Evolutionary conservation across 2,329 filamentous ascomycete species (phyloP).

Genomic region (Hypoxylon sp.): DNA sequence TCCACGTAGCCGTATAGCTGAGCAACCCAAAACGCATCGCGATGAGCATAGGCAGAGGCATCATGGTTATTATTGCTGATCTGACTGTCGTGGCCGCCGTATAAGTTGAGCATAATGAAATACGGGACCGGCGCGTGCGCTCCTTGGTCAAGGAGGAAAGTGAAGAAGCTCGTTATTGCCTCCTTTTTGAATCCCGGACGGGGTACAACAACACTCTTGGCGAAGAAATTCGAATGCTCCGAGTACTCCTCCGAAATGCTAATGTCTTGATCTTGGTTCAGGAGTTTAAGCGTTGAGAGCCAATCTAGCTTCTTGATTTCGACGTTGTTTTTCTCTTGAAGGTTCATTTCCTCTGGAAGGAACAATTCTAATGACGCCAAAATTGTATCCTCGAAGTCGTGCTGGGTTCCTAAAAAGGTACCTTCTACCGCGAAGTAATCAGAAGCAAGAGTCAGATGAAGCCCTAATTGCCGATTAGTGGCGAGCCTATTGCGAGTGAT

Average conservation of each 20-base stretch:
- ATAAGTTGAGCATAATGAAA: slow-evolving; percentile 55
- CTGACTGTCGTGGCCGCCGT: slow-evolving; percentile 55
- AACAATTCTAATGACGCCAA: slow-evolving; percentile 45
- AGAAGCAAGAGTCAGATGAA: slow-evolving; percentile 48
- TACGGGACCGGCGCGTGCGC: slow-evolving; percentile 46
- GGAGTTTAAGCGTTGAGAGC: slow-evolving; percentile 43
- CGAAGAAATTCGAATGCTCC: slow-evolving; percentile 54
- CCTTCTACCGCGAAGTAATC: slow-evolving; percentile 53
- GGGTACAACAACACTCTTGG: slow-evolving; percentile 55
- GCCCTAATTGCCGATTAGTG: slow-evolving; percentile 53
- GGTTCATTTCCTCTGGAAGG: slow-evolving; percentile 25
- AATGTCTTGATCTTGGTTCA: slow-evolving; percentile 45
- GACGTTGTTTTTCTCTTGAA: slow-evolving; percentile 36
- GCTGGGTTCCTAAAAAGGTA: slow-evolving; percentile 53
- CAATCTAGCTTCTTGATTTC: slow-evolving; percentile 43
- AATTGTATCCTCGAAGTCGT: slow-evolving; percentile 48
- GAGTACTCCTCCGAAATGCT: slow-evolving; percentile 24
- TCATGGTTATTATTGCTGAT: slow-evolving; percentile 46
- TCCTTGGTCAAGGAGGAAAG: slow-evolving; percentile 43
- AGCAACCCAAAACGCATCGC: slow-evolving; percentile 54
- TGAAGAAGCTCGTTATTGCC: slow-evolving; percentile 49
- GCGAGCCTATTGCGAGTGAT: slow-evolving; percentile 54
- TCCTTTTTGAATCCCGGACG: slow-evolving; percentile 47
- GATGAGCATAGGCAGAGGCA: slow-evolving; percentile 51
- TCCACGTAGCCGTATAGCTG: slow-evolving; percentile 52